Evolutionary conservation across 2,329 filamentous ascomycete species (phyloP).

Genomic region (Colletotrichum shisoi): DNA sequence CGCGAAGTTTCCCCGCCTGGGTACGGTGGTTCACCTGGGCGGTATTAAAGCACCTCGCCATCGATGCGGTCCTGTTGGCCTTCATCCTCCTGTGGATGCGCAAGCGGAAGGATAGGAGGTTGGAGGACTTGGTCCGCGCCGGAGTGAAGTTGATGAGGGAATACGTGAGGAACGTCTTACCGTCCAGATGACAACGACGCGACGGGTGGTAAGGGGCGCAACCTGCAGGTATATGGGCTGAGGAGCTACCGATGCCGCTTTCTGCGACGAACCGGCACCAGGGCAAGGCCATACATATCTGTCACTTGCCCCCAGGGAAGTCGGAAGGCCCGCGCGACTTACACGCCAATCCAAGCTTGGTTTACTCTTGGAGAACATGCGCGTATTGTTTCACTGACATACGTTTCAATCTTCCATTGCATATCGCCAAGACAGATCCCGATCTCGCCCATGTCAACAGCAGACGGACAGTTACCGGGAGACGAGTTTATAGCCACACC

Average conservation of each 20-base stretch:
- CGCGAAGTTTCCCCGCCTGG: conserved; percentile 73
- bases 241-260: neutral
- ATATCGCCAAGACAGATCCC: neutral
- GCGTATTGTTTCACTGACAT: neutral
- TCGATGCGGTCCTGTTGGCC: conserved; percentile 72
- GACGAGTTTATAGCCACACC: too few species aligned
- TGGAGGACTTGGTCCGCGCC: conserved; percentile 77
- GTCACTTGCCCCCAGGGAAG: neutral
- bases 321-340: conserved; percentile 6
- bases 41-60: conserved; percentile 73
- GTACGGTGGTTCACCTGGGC: conserved; percentile 74
- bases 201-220: neutral
- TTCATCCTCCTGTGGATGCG: conserved; percentile 77
- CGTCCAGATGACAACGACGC: conserved; percentile 58
- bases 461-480: neutral
- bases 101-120: conserved; percentile 71
- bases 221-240: neutral
- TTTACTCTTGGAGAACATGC: neutral
- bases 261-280: neutral
- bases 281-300: neutral
- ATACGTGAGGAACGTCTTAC: conserved; percentile 66
- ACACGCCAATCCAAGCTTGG: neutral
- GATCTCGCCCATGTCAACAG: neutral
- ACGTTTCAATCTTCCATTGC: neutral
- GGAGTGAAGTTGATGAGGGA: conserved; percentile 65